A percentile compares a stretch with the other conserved stretches of the same genome.
Evolutionary conservation across 257 asterid genomes (phyloP).

Genomic region (Asclepias syriaca): DNA sequence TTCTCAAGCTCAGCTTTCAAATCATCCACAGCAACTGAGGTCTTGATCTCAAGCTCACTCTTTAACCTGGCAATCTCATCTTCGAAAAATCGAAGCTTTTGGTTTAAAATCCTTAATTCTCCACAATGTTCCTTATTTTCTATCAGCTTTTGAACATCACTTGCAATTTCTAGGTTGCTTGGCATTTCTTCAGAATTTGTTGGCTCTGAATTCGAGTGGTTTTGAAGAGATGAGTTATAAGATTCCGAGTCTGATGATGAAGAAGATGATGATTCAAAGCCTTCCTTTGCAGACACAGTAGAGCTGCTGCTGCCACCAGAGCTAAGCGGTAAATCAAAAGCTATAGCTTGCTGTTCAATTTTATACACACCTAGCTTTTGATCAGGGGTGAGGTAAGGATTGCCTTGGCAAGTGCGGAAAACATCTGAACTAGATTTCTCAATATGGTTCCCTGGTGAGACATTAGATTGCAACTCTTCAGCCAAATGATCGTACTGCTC

Average conservation of each 20-base stretch:
- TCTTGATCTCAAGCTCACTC: constrained; percentile 32
- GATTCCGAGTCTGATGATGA: constrained; percentile 69
- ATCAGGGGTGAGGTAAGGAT: constrained; percentile 42
- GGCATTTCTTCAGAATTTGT: constrained; percentile 16
- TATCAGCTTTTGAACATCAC: constrained; percentile 14
- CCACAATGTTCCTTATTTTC: constrained; percentile 19
- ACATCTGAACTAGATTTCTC: constrained; percentile 20
- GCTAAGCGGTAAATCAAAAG: constrained; percentile 38
- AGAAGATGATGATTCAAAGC: constrained; percentile 38
- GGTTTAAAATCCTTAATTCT: constrained; percentile 29
- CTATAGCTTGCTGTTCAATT: constrained; percentile 28
- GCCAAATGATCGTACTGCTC: constrained; percentile 32
- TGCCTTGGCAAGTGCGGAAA: constrained; percentile 16
- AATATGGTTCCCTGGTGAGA: constrained; percentile 10
- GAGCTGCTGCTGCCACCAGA: constrained; percentile 54
- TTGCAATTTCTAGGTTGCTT: constrained; percentile 17
- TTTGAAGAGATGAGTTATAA: constrained; percentile 29
- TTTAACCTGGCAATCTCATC: constrained; percentile 49
- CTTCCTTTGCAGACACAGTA: constrained; percentile 39
- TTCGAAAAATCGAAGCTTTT: constrained; percentile 41
- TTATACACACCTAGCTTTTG: constrained; percentile 31
- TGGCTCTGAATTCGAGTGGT: constrained; percentile 13
- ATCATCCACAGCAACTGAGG: constrained; percentile 22
- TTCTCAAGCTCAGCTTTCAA: constrained; percentile 39
- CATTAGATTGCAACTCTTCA: constrained; percentile 17